Evolutionary conservation across 495 filamentous ascomycete genomes (phyloP), one percentile per base, ranked within the genome.

Genomic region (Chaetomium cochliodes): DNA sequence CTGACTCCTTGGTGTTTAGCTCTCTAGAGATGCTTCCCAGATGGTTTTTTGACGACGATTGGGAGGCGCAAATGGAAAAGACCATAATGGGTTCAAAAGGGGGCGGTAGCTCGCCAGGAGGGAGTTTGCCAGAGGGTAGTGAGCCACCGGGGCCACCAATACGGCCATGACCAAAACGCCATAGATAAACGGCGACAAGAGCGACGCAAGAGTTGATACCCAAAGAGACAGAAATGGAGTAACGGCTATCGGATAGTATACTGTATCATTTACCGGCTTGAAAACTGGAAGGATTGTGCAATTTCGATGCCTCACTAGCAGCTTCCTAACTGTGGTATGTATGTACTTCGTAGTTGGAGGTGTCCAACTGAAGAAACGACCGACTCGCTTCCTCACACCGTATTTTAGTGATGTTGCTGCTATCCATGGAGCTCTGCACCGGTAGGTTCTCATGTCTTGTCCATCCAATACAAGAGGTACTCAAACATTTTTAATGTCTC

Each of bases 1-100:
- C 49, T 52, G 23, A 52, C 39, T 50, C 30, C 22, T 18, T 26
- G 49, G 15, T 54, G 18, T 55, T 33, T 51, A 64, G 62, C 11
- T 8, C 42, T 18, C 20, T 64, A n/a, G 53, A 64, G 4, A 30
- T 44, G 41, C 26, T 60, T 13, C 64, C 51, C 18, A 16, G 30
- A 11, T 30, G 53, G 16, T 58, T 41, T 26, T 46, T 66, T 20
- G 58, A 50, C n/a, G 47, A 37, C 26, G 47, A 50, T 9, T 20
- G 12, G 52, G 22, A 12, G 50, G 50, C 22, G 23, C 46, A 50
- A 23, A 50, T n/a, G 46, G 46, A 50, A 47, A 20, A 20, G 44
- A 47, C 8, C 44, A 37, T 37, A 37, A 11, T 8, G 1, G 33
- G 33, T 12, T 37, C 33, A 37, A 37, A 37, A 37, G 33, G 33